Base-by-base conservation (phyloP, 257 asterid genomes). In the Primulina huaijiensis region DNA sequence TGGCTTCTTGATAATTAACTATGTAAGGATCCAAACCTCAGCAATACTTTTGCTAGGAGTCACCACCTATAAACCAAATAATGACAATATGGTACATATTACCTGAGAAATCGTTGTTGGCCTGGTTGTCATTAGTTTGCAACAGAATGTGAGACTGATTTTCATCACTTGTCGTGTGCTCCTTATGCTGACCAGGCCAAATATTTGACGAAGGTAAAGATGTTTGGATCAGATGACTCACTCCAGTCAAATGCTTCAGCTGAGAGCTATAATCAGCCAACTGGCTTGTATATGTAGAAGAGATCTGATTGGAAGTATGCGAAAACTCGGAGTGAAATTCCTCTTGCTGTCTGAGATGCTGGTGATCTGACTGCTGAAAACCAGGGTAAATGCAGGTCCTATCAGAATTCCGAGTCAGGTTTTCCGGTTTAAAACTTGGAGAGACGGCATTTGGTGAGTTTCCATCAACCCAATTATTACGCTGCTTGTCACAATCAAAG, bases 391-490 rank as follows among this genome's bases (percentile, higher is more conserved):
- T 72, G 76, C 21, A 57, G 50, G 64, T 81, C 77, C 75, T 76
- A 77, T 74, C 46, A 50, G 76, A 70, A 56, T 70, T 77, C 23
- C 76, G 84, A 58, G 68, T 60, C 63, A 72, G 43, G 55, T 75
- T 65, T 60, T 80, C 82, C 0, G 87, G 87, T 73, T 84, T 81
- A 69, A 87, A 78, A 75, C 83, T 79, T 37, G 89, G 85, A 68
- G 91, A 80, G 20, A 84, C 56, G 23, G 62, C 83, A 73, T 78
- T 80, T 55, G 71, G 88, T 80, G 81, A 60, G 74, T 74, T 84
- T 40, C 83, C 78, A 80, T 88, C 89, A 23, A 75, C 82, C 94
- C 94, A 87, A 75, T 79, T 68, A 74, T 68, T 76, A 35, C 83
- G 88, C 64, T 65, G 81, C 72, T 79, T 81, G 79, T 78, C 82